phyloP scores from a whole-genome alignment of 1,139 yeast species.

The Groenewaldozyma auringiensis region DNA sequence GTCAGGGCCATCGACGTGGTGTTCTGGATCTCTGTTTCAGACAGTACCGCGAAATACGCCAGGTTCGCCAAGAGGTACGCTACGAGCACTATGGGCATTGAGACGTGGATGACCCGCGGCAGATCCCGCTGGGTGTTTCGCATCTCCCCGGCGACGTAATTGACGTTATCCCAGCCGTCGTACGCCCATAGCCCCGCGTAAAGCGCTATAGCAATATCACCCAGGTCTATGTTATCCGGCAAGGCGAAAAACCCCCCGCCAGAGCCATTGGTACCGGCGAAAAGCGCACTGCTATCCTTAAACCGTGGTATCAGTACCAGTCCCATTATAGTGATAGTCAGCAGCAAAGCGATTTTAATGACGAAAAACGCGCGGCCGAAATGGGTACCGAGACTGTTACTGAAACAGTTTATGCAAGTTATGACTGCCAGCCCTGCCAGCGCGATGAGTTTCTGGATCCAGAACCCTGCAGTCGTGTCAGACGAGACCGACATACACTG shows the following conservation, averaged over 20 bases:
- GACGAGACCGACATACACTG: constrained; percentile 19
- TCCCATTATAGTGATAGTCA: constrained; percentile 30
- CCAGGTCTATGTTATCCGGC: constrained; percentile 20
- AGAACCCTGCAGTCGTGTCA: constrained; percentile 18
- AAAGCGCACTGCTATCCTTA: constrained; percentile 21
- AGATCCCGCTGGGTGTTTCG: constrained; percentile 32
- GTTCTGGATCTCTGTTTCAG: constrained; percentile 27
- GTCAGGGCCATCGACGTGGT: constrained; percentile 35
- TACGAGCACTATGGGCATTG: constrained; percentile 36
- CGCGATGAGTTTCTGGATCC: constrained; percentile 31
- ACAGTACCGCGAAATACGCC: constrained; percentile 33
- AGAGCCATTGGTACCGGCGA: constrained; percentile 4
- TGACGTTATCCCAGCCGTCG: constrained; percentile 41
- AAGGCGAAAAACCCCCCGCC: constrained; percentile 25
- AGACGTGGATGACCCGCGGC: constrained; percentile 35
- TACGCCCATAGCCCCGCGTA: constrained; percentile 41
- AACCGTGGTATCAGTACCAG: constrained; percentile 23
- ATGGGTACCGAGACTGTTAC: constrained; percentile 31
- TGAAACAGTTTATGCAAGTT: constrained; percentile 28
- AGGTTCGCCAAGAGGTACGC: constrained; percentile 34
- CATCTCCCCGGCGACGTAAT: constrained; percentile 38
- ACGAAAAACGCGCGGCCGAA: constrained; percentile 32
- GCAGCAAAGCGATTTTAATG: constrained; percentile 30
- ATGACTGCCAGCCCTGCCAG: constrained; percentile 25
- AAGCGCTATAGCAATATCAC: constrained; percentile 34